Conservation (phyloP, 441 rosid species). For the Erodium moschatum region DNA sequence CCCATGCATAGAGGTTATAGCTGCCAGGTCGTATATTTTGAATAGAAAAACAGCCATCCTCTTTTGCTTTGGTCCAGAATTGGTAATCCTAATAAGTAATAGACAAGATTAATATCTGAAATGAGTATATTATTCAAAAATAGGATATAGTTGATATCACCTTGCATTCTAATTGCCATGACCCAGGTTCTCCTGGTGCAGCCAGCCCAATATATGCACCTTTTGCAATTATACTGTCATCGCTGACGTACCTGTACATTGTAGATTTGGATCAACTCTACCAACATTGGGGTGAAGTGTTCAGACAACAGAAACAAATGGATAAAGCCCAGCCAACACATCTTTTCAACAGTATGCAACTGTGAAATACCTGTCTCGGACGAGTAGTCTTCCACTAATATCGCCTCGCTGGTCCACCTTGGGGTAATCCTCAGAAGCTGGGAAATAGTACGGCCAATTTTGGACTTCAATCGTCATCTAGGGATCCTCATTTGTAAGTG, state of each 20-base stretch:
- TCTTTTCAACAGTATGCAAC: neutral
- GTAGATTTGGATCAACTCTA: slow-evolving; percentile 5
- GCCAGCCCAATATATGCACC: slow-evolving; percentile 66
- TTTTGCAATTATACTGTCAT: slow-evolving; percentile 34
- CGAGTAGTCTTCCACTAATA: slow-evolving; percentile 51
- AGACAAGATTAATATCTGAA: neutral
- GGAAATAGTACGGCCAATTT: slow-evolving; percentile 76
- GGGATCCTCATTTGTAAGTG: slow-evolving; percentile 11
- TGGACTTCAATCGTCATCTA: slow-evolving; percentile 54
- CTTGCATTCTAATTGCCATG: slow-evolving; percentile 80
- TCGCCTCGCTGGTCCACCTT: slow-evolving; percentile 45
- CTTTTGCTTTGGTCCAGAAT: slow-evolving; percentile 51
- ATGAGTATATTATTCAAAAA: too few species aligned
- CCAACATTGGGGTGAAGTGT: neutral
- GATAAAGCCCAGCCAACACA: neutral
- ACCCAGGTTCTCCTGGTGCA: slow-evolving; percentile 59
- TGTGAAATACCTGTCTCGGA: slow-evolving; percentile 44
- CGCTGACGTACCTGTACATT: slow-evolving; percentile 32
- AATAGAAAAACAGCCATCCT: slow-evolving; percentile 41
- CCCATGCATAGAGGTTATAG: slow-evolving; percentile 51
- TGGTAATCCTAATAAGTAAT: slow-evolving; percentile 34
- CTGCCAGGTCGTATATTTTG: slow-evolving; percentile 29
- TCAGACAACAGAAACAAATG: neutral
- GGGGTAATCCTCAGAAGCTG: slow-evolving; percentile 56
- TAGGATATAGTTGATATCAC: slow-evolving; percentile 20